A percentile compares a stretch with the other conserved stretches of the same genome.
These are phyloP conservation scores for Boletales sp. DNA, from an alignment of 768 basidiomycete genomes.

Conservation along the genomic window DNA sequence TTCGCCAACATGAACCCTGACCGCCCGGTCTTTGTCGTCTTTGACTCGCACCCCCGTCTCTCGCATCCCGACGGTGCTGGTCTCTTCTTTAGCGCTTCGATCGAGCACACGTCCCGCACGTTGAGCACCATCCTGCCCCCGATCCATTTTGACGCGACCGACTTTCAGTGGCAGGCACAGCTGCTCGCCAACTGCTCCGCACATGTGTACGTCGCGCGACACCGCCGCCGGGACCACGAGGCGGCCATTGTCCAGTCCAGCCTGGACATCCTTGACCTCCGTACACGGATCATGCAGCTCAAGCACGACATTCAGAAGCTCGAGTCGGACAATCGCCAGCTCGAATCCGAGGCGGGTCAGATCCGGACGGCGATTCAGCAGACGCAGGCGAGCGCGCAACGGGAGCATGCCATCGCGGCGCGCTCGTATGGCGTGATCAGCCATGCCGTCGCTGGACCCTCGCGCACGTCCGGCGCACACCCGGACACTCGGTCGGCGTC, in stretches of 20 bases:
- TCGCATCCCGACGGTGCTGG: constrained; percentile 59
- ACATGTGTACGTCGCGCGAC: constrained; percentile 46
- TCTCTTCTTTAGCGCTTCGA: constrained; percentile 48
- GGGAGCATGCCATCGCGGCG: background rate
- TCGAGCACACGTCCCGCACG: constrained; percentile 40
- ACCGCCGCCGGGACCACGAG: constrained; percentile 20
- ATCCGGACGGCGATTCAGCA: constrained; percentile 13
- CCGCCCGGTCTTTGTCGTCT: constrained; percentile 47
- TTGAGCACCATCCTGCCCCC: constrained; percentile 44
- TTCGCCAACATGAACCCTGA: constrained; percentile 10
- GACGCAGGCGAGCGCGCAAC: constrained; percentile 8
- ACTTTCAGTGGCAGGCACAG: constrained; percentile 62
- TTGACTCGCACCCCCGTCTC: constrained; percentile 66
- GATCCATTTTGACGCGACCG: constrained; percentile 40
- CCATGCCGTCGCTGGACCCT: constrained; percentile 25
- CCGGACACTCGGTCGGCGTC: background rate
- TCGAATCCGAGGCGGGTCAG: constrained; percentile 25
- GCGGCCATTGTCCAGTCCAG: constrained; percentile 47
- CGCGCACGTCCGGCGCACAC: background rate
- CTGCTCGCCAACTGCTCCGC: constrained; percentile 59
- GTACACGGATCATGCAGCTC: constrained; percentile 38
- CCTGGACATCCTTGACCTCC: constrained; percentile 42
- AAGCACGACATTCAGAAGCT: constrained; percentile 29
- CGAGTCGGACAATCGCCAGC: constrained; percentile 19
- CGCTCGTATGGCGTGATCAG: constrained; percentile 7